phyloP scores from a whole-genome alignment of 208 protist species.

The Plasmodiophora brassicae region DNA sequence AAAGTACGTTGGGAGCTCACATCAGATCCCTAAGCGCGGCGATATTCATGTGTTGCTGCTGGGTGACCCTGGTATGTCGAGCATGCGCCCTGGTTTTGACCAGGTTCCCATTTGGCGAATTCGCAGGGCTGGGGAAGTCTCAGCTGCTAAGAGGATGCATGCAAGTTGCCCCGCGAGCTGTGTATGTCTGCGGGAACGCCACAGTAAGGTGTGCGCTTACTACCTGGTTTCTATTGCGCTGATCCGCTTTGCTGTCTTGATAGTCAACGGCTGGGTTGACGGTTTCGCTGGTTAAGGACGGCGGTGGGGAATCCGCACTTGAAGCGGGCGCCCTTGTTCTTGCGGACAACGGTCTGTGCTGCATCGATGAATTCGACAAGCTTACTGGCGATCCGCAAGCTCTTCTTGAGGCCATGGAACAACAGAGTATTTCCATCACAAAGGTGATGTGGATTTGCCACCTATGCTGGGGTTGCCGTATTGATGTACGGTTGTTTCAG shows the following conservation, averaged over 20 bases:
- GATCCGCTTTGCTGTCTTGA: too few species aligned
- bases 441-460: constrained; percentile 83
- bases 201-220: too few species aligned
- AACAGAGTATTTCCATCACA: constrained; percentile 95
- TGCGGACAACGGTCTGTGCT: constrained; percentile 92
- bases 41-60: constrained; percentile 92
- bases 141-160: constrained; percentile 80
- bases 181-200: constrained; percentile 97
- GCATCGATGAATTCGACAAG: constrained; percentile 99
- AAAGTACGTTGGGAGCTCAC: constrained; percentile 34
- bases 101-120: background rate
- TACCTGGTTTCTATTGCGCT: too few species aligned
- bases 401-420: constrained; percentile 99
- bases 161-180: constrained; percentile 82
- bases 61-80: constrained; percentile 69
- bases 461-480: too few species aligned
- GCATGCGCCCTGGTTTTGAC: constrained; percentile 34
- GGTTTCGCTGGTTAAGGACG: constrained; percentile 87
- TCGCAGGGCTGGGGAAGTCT: constrained; percentile 29
- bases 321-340: constrained; percentile 95
- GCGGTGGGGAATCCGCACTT: constrained; percentile 63
- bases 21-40: constrained; percentile 50
- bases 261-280: constrained; percentile 91
- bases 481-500: constrained; percentile 30
- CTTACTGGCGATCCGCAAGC: constrained; percentile 88